Percentiles rank a stretch among this genome's conserved stretches.
Evolutionary conservation across 2,329 filamentous ascomycete species (phyloP).

Genomic region (Cytospora mali): DNA sequence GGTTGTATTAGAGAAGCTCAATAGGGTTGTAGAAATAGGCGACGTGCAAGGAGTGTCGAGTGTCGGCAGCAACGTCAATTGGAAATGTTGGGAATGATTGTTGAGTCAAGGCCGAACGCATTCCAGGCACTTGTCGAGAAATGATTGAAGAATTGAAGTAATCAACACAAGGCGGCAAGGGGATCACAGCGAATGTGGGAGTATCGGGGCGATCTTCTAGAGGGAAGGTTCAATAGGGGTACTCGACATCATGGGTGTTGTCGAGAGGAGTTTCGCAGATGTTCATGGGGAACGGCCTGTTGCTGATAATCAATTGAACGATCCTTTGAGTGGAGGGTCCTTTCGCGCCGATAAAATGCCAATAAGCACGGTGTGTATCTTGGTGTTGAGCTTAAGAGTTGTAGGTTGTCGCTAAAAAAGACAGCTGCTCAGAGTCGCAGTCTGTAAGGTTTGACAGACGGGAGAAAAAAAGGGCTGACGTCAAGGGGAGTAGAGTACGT

Average conservation of each 20-base stretch:
- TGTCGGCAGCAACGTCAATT: constrained; percentile 17
- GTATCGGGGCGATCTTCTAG: constrained; percentile 22
- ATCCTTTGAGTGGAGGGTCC: background rate
- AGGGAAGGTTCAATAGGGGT: constrained; percentile 12
- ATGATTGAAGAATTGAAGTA: constrained; percentile 3
- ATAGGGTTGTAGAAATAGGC: constrained; percentile 14
- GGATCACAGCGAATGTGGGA: constrained; percentile 7
- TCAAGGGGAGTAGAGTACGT: constrained; percentile 12
- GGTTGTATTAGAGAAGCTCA: constrained; percentile 7
- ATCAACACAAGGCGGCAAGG: constrained; percentile 7
- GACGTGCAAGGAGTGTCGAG: constrained; percentile 13
- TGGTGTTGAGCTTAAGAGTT: constrained; percentile 15
- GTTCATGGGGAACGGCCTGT: constrained; percentile 14
- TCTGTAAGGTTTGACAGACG: constrained; percentile 6
- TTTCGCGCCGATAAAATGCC: background rate
- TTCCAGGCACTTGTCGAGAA: constrained; percentile 18
- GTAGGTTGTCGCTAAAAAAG: constrained; percentile 11
- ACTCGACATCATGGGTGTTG: constrained; percentile 26
- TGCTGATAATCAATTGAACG: background rate
- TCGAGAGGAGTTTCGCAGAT: constrained; percentile 17
- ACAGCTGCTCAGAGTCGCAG: constrained; percentile 1
- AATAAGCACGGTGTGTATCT: background rate
- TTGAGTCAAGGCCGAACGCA: constrained; percentile 14
- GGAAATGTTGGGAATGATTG: constrained; percentile 5
- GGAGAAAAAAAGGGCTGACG: constrained; percentile 25